These are phyloP conservation scores for Aspergillus phoenicis DNA, from an alignment of 2,329 filamentous ascomycete species.

Conservation along the genomic window DNA sequence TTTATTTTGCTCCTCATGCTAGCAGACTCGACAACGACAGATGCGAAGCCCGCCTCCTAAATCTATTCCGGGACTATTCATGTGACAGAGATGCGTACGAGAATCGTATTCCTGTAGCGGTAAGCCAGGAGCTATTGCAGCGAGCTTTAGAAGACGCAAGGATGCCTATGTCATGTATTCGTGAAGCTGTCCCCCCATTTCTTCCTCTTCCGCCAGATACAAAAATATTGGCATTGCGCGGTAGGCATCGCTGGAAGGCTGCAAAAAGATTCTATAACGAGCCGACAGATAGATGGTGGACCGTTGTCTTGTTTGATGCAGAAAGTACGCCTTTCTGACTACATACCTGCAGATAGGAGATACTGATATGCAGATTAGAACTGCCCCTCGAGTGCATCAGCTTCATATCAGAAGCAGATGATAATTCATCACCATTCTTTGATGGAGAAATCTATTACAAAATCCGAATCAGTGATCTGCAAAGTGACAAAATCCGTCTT, in stretches of 20 bases:
- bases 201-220: background rate
- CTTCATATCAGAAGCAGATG: background rate
- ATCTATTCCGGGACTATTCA: background rate
- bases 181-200: background rate
- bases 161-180: background rate
- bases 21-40: background rate
- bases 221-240: background rate
- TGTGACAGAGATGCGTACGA: background rate
- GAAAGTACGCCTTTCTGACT: background rate
- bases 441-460: background rate
- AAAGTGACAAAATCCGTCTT: background rate
- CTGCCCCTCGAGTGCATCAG: background rate
- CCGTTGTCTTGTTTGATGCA: background rate
- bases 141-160: background rate
- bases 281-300: background rate
- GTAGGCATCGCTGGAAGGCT: background rate
- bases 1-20: background rate
- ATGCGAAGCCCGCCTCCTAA: background rate
- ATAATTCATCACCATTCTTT: background rate
- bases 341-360: background rate
- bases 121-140: background rate
- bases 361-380: background rate
- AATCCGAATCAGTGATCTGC: background rate
- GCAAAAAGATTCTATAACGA: background rate
- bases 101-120: background rate